Evolutionary conservation across 106 monocot genomes (phyloP).

Genomic region (Posidonia australis): DNA sequence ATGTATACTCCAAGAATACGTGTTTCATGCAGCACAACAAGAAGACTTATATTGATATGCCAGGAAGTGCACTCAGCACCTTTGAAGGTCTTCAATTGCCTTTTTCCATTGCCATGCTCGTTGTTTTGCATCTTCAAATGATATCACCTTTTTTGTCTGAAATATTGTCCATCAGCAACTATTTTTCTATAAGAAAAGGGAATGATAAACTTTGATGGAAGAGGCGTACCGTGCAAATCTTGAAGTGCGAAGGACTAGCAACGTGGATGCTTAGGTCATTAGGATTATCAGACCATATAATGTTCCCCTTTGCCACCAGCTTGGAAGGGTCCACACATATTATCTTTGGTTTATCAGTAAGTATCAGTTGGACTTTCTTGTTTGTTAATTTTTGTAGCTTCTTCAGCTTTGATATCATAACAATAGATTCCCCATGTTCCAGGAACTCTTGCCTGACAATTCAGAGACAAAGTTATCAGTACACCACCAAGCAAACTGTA

Average conservation of each 20-base stretch:
- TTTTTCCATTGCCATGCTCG: conserved; percentile 93
- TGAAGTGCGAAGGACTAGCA: conserved; percentile 67
- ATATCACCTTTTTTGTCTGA: conserved; percentile 66
- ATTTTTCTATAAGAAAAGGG: neutral
- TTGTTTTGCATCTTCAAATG: conserved; percentile 86
- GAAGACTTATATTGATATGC: too few relatives aligned
- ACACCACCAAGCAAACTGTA: conserved; percentile 20
- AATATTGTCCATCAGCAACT: conserved; percentile 6
- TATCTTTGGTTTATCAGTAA: conserved; percentile 81
- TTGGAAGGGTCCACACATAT: conserved; percentile 60
- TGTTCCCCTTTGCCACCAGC: conserved; percentile 39
- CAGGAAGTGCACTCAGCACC: conserved; percentile 9
- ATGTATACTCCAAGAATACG: too few relatives aligned
- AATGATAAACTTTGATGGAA: neutral
- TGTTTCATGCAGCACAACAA: too few relatives aligned
- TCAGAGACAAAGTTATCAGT: conserved; percentile 10
- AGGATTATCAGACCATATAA: conserved; percentile 78
- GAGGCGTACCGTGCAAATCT: conserved; percentile 70
- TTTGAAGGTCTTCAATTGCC: conserved; percentile 67
- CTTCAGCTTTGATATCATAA: conserved; percentile 82
- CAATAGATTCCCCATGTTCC: conserved; percentile 66
- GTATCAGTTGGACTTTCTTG: conserved; percentile 93
- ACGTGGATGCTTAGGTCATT: conserved; percentile 58
- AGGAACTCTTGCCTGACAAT: conserved; percentile 74
- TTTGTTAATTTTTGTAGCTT: conserved; percentile 61